Evolutionary conservation across 225 moss, liverwort and hornwort species (phyloP), one percentile per base, ranked within the genome.

Genomic region (Bryum argenteum): DNA sequence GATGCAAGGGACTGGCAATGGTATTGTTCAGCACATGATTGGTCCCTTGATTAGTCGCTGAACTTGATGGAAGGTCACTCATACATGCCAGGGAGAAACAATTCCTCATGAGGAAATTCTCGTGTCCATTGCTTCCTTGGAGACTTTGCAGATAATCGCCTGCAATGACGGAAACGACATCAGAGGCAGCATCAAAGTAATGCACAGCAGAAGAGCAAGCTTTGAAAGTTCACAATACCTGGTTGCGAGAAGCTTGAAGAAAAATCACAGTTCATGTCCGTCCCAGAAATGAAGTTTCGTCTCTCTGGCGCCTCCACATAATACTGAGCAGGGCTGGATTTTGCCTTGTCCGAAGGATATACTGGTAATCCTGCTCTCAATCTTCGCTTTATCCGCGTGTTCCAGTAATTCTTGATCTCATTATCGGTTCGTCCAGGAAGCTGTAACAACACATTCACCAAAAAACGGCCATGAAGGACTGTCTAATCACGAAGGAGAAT

Each of bases 391-490:
- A 96, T 96, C 45, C 96, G 84, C 45, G 96, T 96, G 54, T 96
- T 96, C 96, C 96, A 96, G 57, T 96, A 96, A 76, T 96, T 96
- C 77, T 96, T 96, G 66, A 96, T 96, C 84, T 93, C 96, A 67
- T 96, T 96, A 72, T 96, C 96, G 41, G 96, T 96, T 61, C 96
- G 84, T 37, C 96, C 96, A 39, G 96, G 96, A 83, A 96, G 87
- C 93, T 96, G 89, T 54, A 33, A 53, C 72, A 83, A 57, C 17
- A 72, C 64, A 78, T 20, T 10, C 57, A 41, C 43, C 63, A 82
- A 58, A 71, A 65, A 67, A 53, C 1, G 57, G 20, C 17, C 43
- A 71, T 63, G 54, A 70, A 62, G 52, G 21, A 53, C 42, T 41
- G 16, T 45, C 55, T 18, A 42, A 54, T 40, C 72, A 61, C 33